Base-by-base conservation (phyloP, 176 grass and related monocot species). In the Ensete ventricosum region DNA sequence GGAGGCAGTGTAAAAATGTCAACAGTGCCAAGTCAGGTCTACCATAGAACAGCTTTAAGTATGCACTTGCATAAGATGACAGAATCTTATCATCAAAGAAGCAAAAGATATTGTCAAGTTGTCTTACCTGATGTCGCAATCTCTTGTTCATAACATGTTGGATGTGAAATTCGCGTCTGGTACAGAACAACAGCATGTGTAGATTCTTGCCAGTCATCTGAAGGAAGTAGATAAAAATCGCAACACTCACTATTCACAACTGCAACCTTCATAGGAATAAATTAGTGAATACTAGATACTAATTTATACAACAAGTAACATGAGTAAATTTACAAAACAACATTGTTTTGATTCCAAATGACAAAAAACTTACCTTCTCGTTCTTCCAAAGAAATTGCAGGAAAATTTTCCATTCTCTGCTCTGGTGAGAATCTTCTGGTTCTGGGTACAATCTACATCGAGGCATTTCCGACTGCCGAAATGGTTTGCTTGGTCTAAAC, bases 351-450 rank as follows among this genome's bases (percentile, higher is more conserved):
- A 71, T 54, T 29, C 50, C 26, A 63, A 57, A 26, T 12, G 6
- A 60, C 29, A 73, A 11, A 43, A 67, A 54, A 62, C 69, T 83
- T 85, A 92, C 92, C 84, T 20, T 92, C 77, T 75, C n/a, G 27
- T 67, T 26, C 2, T 75, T 21, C 17, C 26, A 71, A 74, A 96
- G 88, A 69, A 72, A 92, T 43, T 50, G 49, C 62, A 83, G 76
- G 72, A 96, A 96, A 19, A 1, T 74, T 51, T 67, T 77, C 92
- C 92, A 87, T 77, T 96, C 92, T 66, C 6, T 51, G n/a, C 69
- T 64, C 78, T 96, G 87, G 8, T 48, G 53, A 5, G 9, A 17
- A 54, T 92, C 82, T 76, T 89, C 84, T 1, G 92, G 92, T 58
- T 82, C 53, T 55, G 92, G 92, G 76, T 76, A 11, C 71, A 96